A percentile compares a stretch with the other conserved stretches of the same genome.
phyloP scores from a whole-genome alignment of 257 asterid species.

The Schizonepeta tenuifolia region DNA sequence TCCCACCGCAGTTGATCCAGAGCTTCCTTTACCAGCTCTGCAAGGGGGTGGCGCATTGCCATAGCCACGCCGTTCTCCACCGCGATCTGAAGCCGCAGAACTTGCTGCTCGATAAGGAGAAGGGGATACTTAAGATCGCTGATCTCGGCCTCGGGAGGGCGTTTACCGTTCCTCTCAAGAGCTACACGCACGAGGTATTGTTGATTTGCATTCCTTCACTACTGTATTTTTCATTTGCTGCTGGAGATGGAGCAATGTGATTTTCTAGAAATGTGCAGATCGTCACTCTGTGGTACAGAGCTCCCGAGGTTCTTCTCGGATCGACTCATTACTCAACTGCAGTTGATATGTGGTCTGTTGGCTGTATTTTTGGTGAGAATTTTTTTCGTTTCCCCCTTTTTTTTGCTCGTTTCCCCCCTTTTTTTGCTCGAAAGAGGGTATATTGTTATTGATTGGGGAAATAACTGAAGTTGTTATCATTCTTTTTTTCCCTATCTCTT shows the following conservation, averaged over 20 bases:
- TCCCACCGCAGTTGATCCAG: conserved; percentile 65
- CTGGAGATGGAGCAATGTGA: background rate
- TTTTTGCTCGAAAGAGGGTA: background rate
- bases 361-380: conserved; percentile 79
- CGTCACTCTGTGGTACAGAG: conserved; percentile 96
- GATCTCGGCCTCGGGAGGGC: conserved; percentile 98
- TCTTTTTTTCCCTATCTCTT: background rate
- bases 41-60: conserved; percentile 95
- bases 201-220: background rate
- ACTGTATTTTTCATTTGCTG: background rate
- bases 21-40: conserved; percentile 84
- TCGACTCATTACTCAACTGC: conserved; percentile 90
- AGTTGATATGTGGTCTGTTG: conserved; percentile 99
- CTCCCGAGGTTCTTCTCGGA: conserved; percentile 94
- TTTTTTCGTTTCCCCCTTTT: background rate
- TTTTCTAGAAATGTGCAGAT: conserved; percentile 54
- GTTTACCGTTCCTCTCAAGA: conserved; percentile 90
- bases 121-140: conserved; percentile 87
- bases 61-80: conserved; percentile 95
- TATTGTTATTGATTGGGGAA: background rate
- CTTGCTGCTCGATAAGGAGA: conserved; percentile 84
- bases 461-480: background rate
- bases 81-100: conserved; percentile 98
- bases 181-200: conserved; percentile 88
- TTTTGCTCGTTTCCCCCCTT: background rate